phyloP scores from a whole-genome alignment of 768 basidiomycete genomes.

The Tephrocybe sp. region DNA sequence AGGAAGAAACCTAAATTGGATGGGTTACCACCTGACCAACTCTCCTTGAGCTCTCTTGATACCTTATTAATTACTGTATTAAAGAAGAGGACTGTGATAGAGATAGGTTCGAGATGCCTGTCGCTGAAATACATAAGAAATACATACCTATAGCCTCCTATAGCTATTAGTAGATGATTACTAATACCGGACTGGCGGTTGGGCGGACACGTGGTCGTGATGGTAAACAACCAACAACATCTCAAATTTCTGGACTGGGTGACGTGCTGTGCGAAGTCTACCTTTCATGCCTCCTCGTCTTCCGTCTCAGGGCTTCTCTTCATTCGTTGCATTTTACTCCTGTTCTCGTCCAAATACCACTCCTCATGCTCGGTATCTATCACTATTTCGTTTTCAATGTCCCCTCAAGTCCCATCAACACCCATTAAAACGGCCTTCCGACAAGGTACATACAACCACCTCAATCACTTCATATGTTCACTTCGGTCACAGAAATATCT shows the following conservation, averaged over 20 bases:
- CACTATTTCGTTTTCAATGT: slow-evolving; percentile 37
- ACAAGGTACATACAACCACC: slow-evolving; percentile 38
- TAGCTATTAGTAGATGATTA: too few relatives aligned
- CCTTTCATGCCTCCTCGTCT: slow-evolving; percentile 50
- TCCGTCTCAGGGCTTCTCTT: slow-evolving; percentile 45
- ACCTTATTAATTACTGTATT: too few relatives aligned
- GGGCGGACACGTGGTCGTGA: slow-evolving; percentile 13
- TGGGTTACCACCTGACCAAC: too few relatives aligned
- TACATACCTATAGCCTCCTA: too few relatives aligned
- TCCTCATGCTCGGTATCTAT: slow-evolving; percentile 34
- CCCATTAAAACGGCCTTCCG: slow-evolving; percentile 26
- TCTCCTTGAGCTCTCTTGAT: too few relatives aligned
- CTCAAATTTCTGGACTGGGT: slow-evolving; percentile 28
- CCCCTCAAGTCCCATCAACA: slow-evolving; percentile 23
- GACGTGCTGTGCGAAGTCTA: slow-evolving; percentile 5
- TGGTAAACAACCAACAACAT: slow-evolving; percentile 30
- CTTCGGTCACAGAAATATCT: slow-evolving; percentile 60
- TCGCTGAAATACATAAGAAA: too few relatives aligned
- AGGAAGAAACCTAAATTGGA: too few relatives aligned
- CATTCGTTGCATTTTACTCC: slow-evolving; percentile 57
- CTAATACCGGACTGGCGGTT: too few relatives aligned
- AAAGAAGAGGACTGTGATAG: too few relatives aligned
- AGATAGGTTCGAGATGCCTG: too few relatives aligned
- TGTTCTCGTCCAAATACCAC: slow-evolving; percentile 41
- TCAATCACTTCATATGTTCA: slow-evolving; percentile 7